Evolutionary conservation across 495 filamentous ascomycete genomes (phyloP).

Genomic region (Neurospora sp.): DNA sequence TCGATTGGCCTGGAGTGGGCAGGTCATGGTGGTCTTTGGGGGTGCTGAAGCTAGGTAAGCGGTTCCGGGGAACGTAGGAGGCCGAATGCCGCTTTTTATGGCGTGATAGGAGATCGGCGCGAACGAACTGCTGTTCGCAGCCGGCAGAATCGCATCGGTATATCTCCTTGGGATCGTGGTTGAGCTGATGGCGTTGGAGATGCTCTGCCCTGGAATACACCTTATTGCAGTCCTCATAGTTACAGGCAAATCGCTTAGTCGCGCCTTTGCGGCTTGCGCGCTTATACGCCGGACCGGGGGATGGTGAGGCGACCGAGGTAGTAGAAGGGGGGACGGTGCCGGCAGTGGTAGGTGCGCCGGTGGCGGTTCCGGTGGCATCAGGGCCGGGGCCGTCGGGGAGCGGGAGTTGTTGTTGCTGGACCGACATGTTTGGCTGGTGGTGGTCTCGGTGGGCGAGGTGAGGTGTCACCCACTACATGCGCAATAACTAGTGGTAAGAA

Average conservation of each 20-base stretch:
- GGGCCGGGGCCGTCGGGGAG: background rate
- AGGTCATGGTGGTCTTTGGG: slow-evolving; percentile 25
- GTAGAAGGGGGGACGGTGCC: background rate
- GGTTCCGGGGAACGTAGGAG: slow-evolving; percentile 82
- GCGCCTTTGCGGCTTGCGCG: slow-evolving; percentile 41
- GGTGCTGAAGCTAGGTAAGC: slow-evolving; percentile 63
- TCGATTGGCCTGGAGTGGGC: slow-evolving; percentile 9
- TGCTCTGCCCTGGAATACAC: slow-evolving; percentile 93
- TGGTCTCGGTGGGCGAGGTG: background rate
- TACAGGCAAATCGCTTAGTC: slow-evolving; percentile 60
- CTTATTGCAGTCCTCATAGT: slow-evolving; percentile 79
- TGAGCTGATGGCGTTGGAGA: slow-evolving; percentile 50
- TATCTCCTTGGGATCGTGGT: slow-evolving; percentile 84
- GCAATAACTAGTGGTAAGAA: background rate
- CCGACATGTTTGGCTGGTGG: background rate
- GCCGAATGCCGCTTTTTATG: slow-evolving; percentile 90
- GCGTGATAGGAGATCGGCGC: slow-evolving; percentile 81
- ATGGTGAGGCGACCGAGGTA: background rate
- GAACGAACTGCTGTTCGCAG: slow-evolving; percentile 82
- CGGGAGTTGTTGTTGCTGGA: background rate
- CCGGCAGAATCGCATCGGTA: slow-evolving; percentile 85
- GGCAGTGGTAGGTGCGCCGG: background rate
- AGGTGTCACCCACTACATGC: background rate
- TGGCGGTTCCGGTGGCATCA: background rate
- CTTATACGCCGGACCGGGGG: slow-evolving; percentile 22